Evolutionary conservation across 1,139 yeast species (phyloP), one percentile per base, ranked within the genome.

Genomic region (Yueomyces sp.): DNA sequence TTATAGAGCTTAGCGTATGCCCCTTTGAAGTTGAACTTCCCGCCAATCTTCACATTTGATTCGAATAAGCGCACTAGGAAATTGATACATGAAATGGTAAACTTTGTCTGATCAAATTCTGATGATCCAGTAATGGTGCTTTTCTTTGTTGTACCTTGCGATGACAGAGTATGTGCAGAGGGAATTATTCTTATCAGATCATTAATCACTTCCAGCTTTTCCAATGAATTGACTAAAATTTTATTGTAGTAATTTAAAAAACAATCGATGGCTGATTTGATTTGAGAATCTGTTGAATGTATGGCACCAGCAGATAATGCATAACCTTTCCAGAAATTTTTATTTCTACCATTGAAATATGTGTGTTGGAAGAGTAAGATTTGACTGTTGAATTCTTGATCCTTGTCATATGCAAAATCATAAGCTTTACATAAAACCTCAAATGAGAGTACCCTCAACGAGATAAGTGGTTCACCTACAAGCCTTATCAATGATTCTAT

Each of bases 241-340:
- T 48, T 42, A 29, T 59, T 53, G 27, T 68, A 57, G 50, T 67
- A 69, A 0, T 36, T 46, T 4, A 76, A 50, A 38, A 80, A 65
- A 3, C 70, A 59, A 26, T 59, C 61, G 27, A 77, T 62, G 0
- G 81, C 66, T 3, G 62, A 56, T 36, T 70, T 68, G 4, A 78
- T 65, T 12, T 75, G 67, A 1, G 60, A 51, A 40, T 71, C 73
- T 9, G 75, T 68, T 0, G 83, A 79, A 28, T 76, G 72, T 8
- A 68, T 50, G 0, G 86, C 81, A 2, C 87, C 93, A 7, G 71
- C 69, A n/a, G 79, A 70, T 47, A 71, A 69, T 0, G 69, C 58
- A 40, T 70, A 64, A 0, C 91, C 89, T 51, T 60, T 69, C 76
- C 80, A 72, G 48, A 81, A 75, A 56, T 41, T 25, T 52, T 54